Evolutionary conservation across 306 rosid genomes (phyloP).

Genomic region (Gynostemma pentaphyllum): DNA sequence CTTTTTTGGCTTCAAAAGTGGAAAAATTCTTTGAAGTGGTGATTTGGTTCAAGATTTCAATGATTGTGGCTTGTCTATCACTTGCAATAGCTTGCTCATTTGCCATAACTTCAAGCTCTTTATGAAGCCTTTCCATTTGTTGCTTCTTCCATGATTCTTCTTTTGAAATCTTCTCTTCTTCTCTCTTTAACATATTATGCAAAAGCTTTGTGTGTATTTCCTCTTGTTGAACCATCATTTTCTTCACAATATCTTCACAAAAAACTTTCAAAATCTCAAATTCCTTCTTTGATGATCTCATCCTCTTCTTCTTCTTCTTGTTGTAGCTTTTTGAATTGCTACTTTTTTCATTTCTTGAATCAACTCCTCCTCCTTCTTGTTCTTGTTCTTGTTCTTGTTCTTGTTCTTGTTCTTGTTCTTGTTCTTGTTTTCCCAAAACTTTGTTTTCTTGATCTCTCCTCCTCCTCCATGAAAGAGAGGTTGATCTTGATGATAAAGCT

Average conservation of each 20-base stretch:
- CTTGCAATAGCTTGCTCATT: conserved; percentile 52
- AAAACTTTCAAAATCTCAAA: conserved; percentile 56
- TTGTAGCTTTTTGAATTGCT: conserved; percentile 13
- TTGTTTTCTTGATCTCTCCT: not conserved
- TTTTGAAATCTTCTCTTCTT: conserved; percentile 46
- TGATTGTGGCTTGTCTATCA: conserved; percentile 52
- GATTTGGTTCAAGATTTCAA: conserved; percentile 50
- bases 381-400: not conserved
- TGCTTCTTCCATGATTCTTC: conserved; percentile 79
- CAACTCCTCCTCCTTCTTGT: conserved; percentile 12
- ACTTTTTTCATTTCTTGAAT: not conserved
- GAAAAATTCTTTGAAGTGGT: conserved; percentile 14
- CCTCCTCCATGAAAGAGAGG: not conserved
- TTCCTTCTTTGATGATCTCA: conserved; percentile 1
- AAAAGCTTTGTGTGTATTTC: conserved; percentile 58
- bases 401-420: conserved; percentile 34
- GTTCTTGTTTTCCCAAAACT: not conserved
- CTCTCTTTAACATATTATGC: conserved; percentile 62
- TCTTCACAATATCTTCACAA: conserved; percentile 56
- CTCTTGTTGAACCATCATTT: conserved; percentile 72
- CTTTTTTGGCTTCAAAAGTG: conserved; percentile 3
- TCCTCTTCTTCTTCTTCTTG: conserved; percentile 47
- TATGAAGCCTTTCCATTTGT: conserved; percentile 61
- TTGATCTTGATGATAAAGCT: conserved; percentile 34
- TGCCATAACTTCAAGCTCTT: conserved; percentile 62